Evolutionary conservation across 2,329 filamentous ascomycete species (phyloP).

Genomic region (Stromatinia cepivora): DNA sequence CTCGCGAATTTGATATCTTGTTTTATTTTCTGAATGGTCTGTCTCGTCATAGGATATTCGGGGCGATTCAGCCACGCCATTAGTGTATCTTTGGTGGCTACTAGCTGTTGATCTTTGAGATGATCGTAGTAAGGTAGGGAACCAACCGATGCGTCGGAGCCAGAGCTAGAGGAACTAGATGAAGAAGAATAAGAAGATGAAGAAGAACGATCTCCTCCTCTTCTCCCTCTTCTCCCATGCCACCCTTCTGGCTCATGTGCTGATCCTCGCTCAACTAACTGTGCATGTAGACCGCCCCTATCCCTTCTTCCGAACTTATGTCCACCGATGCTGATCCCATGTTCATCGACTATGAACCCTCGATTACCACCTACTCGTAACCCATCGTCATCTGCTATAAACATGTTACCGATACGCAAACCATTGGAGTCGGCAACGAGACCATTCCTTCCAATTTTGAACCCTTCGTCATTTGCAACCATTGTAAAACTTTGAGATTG

Average conservation of each 20-base stretch:
- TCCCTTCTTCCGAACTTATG: conserved; percentile 27
- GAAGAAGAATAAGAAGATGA: conserved; percentile 36
- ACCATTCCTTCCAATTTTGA: conserved; percentile 23
- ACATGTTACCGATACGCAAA: conserved; percentile 29
- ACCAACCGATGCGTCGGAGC: conserved; percentile 47
- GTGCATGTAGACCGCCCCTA: background rate
- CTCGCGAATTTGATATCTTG: conserved; percentile 48
- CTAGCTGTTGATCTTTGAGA: conserved; percentile 51
- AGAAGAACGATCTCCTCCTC: conserved; percentile 27
- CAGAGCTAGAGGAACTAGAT: conserved; percentile 42
- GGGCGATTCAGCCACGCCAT: conserved; percentile 52
- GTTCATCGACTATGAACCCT: conserved; percentile 31
- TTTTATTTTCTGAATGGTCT: conserved; percentile 46
- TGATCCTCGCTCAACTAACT: conserved; percentile 11
- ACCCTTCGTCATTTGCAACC: conserved; percentile 25
- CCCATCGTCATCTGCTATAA: conserved; percentile 45
- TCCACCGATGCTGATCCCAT: conserved; percentile 31
- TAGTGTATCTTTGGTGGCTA: conserved; percentile 48
- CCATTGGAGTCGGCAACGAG: conserved; percentile 36
- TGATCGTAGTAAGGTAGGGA: conserved; percentile 57
- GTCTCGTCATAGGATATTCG: conserved; percentile 50
- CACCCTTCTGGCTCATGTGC: conserved; percentile 7
- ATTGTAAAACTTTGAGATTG: conserved; percentile 20
- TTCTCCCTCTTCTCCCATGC: conserved; percentile 20
- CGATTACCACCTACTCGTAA: conserved; percentile 40